phyloP scores from a whole-genome alignment of 108 stramenopile species.

The Epipyxis sp. region DNA sequence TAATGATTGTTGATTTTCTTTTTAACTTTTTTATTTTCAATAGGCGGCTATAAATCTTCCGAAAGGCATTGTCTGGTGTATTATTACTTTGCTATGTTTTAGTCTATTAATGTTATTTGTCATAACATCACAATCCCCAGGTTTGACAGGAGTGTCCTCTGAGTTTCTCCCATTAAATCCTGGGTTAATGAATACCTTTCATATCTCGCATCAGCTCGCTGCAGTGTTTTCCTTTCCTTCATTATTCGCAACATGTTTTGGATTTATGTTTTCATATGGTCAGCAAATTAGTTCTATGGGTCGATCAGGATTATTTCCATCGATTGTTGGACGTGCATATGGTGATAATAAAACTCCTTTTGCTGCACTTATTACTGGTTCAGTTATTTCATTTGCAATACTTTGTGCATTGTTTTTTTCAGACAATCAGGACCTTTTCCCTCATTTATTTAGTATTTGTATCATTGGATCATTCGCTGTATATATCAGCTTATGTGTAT shows the following conservation, averaged over 20 bases:
- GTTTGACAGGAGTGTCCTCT: neutral
- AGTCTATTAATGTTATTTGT: neutral
- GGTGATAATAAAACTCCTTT: neutral
- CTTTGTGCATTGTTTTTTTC: neutral
- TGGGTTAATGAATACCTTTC: neutral
- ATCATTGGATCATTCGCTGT: neutral
- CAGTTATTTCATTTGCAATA: neutral
- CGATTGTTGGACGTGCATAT: neutral
- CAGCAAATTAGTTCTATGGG: neutral
- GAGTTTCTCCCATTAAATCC: neutral
- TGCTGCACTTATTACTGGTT: neutral
- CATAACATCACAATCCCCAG: neutral
- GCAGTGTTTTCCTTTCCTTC: neutral
- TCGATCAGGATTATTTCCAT: neutral
- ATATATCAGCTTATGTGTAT: neutral
- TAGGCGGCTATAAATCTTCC: no score
- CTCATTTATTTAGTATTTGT: neutral
- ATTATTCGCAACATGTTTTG: neutral
- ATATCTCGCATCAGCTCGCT: neutral
- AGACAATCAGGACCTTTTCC: neutral
- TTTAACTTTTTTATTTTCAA: no score
- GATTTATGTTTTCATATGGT: slow-evolving; percentile 18
- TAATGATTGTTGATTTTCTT: no score
- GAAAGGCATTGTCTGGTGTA: no score
- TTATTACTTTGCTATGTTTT: no score